Evolutionary conservation across 2,329 filamentous ascomycete genomes (phyloP).

Genomic region (Colletotrichum caudatum): DNA sequence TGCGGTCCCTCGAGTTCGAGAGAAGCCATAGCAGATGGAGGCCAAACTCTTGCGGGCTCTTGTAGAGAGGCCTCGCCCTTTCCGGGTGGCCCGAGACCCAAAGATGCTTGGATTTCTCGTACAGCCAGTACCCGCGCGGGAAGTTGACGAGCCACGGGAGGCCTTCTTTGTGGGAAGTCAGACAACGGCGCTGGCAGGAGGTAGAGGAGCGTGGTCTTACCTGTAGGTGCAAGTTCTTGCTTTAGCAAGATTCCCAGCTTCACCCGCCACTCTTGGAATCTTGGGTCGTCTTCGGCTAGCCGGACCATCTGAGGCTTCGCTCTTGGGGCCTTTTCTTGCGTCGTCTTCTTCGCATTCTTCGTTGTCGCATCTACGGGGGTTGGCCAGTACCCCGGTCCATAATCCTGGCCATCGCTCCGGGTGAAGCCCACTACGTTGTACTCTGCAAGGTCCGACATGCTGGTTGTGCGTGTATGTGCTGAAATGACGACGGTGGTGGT

Average conservation of each 20-base stretch:
- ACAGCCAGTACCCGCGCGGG: constrained; percentile 60
- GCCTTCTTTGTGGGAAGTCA: constrained; percentile 51
- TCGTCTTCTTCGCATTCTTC: constrained; percentile 55
- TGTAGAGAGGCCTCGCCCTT: constrained; percentile 60
- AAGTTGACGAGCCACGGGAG: constrained; percentile 60
- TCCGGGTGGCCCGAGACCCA: constrained; percentile 63
- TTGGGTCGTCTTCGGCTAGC: constrained; percentile 57
- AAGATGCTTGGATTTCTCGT: constrained; percentile 62
- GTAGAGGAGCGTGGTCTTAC: neutral
- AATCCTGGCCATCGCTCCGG: constrained; percentile 61
- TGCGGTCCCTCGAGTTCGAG: constrained; percentile 60
- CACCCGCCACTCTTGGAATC: constrained; percentile 59
- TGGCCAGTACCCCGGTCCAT: constrained; percentile 58
- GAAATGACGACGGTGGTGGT: neutral
- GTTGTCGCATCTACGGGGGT: constrained; percentile 48
- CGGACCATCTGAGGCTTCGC: constrained; percentile 58
- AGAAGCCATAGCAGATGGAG: constrained; percentile 65
- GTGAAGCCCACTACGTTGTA: constrained; percentile 51
- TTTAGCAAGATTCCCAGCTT: constrained; percentile 60
- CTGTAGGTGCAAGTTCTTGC: constrained; percentile 56
- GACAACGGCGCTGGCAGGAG: constrained; percentile 5
- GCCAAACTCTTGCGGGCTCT: constrained; percentile 65
- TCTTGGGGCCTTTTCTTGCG: constrained; percentile 52
- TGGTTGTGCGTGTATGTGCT: neutral
- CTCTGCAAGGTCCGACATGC: constrained; percentile 33